phyloP scores from a whole-genome alignment of 169 alveolate species.

The Plasmodium billcollinsi region DNA sequence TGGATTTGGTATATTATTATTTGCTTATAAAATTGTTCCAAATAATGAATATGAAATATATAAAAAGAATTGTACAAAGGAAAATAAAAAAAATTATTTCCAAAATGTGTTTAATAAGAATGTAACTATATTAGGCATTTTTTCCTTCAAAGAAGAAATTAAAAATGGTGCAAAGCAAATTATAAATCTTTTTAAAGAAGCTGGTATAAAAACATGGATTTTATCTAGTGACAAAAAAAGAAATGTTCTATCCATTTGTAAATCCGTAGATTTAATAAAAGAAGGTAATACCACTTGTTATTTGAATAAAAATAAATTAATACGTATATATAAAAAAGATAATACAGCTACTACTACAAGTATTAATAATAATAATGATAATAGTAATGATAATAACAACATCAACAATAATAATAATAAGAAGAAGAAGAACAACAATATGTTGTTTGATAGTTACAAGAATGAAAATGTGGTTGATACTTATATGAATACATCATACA shows the following conservation, averaged over 20 bases:
- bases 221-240: conserved; percentile 42
- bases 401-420: too few species aligned
- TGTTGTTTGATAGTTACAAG: too few species aligned
- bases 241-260: conserved; percentile 26
- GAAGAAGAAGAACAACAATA: too few species aligned
- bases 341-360: not conserved
- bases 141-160: conserved; percentile 28
- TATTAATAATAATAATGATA: too few species aligned
- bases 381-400: too few species aligned
- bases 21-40: conserved; percentile 31
- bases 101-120: conserved; percentile 13
- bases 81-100: conserved; percentile 12
- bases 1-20: conserved; percentile 29
- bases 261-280: conserved; percentile 7
- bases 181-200: conserved; percentile 30
- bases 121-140: conserved; percentile 10
- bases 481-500: too few species aligned
- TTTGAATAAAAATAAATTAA: conserved; percentile 14
- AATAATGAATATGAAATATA: conserved; percentile 30
- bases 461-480: too few species aligned
- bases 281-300: conserved; percentile 11
- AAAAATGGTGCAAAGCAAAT: conserved; percentile 9
- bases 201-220: conserved; percentile 56
- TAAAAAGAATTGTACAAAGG: conserved; percentile 5
- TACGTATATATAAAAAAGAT: not conserved